Conservation (phyloP, 2,329 filamentous ascomycete genomes). For the Penicillium corylophilum region DNA sequence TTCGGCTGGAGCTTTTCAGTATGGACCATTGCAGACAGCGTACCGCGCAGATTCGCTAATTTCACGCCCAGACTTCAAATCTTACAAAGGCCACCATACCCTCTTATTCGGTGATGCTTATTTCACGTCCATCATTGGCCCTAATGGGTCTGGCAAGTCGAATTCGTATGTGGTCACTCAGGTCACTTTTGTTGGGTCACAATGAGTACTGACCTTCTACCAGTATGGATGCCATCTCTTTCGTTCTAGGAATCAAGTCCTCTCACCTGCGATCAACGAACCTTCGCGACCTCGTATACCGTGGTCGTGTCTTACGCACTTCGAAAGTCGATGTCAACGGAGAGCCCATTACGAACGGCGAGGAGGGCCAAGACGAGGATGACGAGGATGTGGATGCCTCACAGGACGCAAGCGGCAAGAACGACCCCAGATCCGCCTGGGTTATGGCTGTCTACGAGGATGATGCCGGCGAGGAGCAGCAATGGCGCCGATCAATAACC, state of each 20-base stretch:
- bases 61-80: conserved; percentile 81
- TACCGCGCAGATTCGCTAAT: conserved; percentile 21
- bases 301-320: conserved; percentile 86
- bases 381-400: conserved; percentile 57
- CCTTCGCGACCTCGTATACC: conserved; percentile 91
- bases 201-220: conserved; percentile 21
- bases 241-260: conserved; percentile 97
- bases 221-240: conserved; percentile 99
- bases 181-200: background rate
- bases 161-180: conserved; percentile 72
- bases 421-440: conserved; percentile 92
- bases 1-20: conserved; percentile 93
- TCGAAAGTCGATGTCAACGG: conserved; percentile 92
- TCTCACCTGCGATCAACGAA: conserved; percentile 95
- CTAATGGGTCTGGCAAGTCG: conserved; percentile 98
- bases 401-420: conserved; percentile 56
- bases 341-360: conserved; percentile 63
- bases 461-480: conserved; percentile 89
- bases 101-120: conserved; percentile 96
- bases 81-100: conserved; percentile 94
- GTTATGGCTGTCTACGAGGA: conserved; percentile 99
- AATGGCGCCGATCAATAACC: conserved; percentile 94
- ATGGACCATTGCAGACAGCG: conserved; percentile 38
- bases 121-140: conserved; percentile 98
- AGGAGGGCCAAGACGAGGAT: conserved; percentile 63